Conservation (phyloP, 2,329 filamentous ascomycete genomes). For the Orbilia brochopaga region DNA sequence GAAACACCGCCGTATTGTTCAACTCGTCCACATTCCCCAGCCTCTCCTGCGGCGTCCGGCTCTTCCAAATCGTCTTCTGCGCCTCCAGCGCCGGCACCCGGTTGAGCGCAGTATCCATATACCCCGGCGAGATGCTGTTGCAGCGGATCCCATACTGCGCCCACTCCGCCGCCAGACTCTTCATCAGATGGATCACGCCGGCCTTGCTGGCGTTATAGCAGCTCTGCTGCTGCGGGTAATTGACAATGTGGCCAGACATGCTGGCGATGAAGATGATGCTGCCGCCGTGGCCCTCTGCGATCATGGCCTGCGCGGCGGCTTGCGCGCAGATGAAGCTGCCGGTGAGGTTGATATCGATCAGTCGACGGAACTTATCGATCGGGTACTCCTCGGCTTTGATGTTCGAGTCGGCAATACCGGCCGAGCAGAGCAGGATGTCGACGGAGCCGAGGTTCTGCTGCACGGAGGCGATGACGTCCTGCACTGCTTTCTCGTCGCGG, state of each 20-base stretch:
- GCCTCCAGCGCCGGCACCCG: constrained; percentile 77
- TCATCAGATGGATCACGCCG: constrained; percentile 76
- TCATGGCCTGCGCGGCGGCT: constrained; percentile 74
- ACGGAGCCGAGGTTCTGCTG: constrained; percentile 70
- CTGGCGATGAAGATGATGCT: constrained; percentile 77
- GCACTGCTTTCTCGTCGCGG: constrained; percentile 72
- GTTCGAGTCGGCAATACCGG: constrained; percentile 82
- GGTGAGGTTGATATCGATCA: constrained; percentile 82
- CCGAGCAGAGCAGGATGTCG: constrained; percentile 79
- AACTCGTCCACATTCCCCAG: constrained; percentile 76
- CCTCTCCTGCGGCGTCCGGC: constrained; percentile 74
- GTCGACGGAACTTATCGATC: constrained; percentile 74
- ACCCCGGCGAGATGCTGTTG: constrained; percentile 83
- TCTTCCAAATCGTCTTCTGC: constrained; percentile 81
- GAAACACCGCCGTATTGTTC: constrained; percentile 77
- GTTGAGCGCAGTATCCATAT: constrained; percentile 85
- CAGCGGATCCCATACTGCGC: constrained; percentile 79
- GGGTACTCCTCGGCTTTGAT: constrained; percentile 81
- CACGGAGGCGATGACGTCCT: constrained; percentile 71
- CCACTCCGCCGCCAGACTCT: constrained; percentile 84
- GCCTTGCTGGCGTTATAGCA: constrained; percentile 87
- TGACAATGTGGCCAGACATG: constrained; percentile 83
- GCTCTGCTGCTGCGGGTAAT: constrained; percentile 82
- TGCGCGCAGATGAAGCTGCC: constrained; percentile 80
- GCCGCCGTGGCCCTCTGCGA: constrained; percentile 72